Percentiles rank a stretch among this genome's conserved stretches.
Evolutionary conservation across 768 basidiomycete genomes (phyloP).

Genomic region (Kwoniella newhampshirensis): DNA sequence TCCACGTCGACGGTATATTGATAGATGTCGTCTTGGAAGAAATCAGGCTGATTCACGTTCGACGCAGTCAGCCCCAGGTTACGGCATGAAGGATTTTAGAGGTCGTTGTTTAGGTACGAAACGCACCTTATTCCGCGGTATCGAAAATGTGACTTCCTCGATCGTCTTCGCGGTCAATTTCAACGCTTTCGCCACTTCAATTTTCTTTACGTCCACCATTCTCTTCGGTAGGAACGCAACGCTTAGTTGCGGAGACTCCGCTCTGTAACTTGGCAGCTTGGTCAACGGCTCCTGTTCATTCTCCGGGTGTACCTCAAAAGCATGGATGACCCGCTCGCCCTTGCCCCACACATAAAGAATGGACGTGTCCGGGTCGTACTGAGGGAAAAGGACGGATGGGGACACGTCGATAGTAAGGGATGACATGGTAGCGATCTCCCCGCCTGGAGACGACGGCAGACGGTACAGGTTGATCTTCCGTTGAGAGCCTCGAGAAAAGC

Average conservation of each 20-base stretch:
- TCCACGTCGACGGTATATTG: slow-evolving; percentile 45
- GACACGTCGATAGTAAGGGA: slow-evolving; percentile 51
- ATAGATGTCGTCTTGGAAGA: slow-evolving; percentile 56
- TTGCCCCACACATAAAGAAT: slow-evolving; percentile 54
- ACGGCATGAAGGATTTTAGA: neutral
- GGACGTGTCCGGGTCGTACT: slow-evolving; percentile 52
- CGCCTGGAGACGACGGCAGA: slow-evolving; percentile 5
- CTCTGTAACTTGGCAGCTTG: slow-evolving; percentile 51
- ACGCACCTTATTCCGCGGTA: slow-evolving; percentile 52
- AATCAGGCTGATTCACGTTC: slow-evolving; percentile 39
- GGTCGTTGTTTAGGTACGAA: neutral
- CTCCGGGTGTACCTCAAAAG: slow-evolving; percentile 47
- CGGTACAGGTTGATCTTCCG: slow-evolving; percentile 51
- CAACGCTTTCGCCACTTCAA: slow-evolving; percentile 49
- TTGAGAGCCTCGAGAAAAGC: slow-evolving; percentile 52
- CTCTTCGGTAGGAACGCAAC: slow-evolving; percentile 50
- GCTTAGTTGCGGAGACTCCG: slow-evolving; percentile 47
- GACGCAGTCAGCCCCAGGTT: too few relatives aligned
- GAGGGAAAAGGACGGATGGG: slow-evolving; percentile 53
- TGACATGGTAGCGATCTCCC: slow-evolving; percentile 25
- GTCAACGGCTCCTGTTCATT: slow-evolving; percentile 28
- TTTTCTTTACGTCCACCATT: slow-evolving; percentile 49
- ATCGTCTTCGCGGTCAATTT: slow-evolving; percentile 50
- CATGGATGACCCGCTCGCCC: slow-evolving; percentile 52
- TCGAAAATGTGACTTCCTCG: slow-evolving; percentile 50